Base-by-base conservation (phyloP, 2,329 filamentous ascomycete species). In the Monosporascus sp. region DNA sequence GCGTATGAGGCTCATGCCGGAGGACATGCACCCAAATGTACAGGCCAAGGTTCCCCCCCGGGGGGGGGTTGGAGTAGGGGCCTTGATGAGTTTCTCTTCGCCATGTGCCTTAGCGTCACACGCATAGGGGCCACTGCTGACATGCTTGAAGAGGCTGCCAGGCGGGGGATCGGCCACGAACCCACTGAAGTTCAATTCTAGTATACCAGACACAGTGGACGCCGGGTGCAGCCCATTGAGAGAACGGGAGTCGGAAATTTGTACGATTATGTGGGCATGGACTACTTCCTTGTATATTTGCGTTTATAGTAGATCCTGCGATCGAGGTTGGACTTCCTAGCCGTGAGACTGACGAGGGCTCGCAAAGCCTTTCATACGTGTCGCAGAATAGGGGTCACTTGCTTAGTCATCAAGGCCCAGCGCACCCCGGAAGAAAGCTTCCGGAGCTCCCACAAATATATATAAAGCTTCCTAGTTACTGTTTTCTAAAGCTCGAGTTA, bases 11-110 rank as follows among this genome's bases (percentile, higher is more conserved):
- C 59, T 85, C 1, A 85, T 85, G 81, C 70, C 75, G 48, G 60
- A 75, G 50, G 65, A 75, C 41, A 67, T 73, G 4, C 70, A 70
- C 1, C 61, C 71, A 0, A 64, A 66, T 0, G 72, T 84, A 0
- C 76, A 79, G 64, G 73, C 85, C 52, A 85, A 85, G 65, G 81
- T 80, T 1, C 80, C n/a, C n/a, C n/a, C n/a, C n/a, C n/a, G n/a
- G n/a, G n/a, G n/a, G n/a, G n/a, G 0, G 80, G 81, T 0, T 80
- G 81, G 1, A 74, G 85, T 4, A 67, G 81, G 15, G 82, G 78
- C 0, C 60, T 85, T 43, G 79, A 84, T 61, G 79, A 82, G 57
- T 56, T 85, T 41, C 61, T 85, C 18, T 72, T 76, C 54, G 77
- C 81, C 9, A 78, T 78, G 72, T 73, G 72, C 2, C 56, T 83